Evolutionary conservation across 352 stramenopile species (phyloP).

Genomic region (Pythium apleroticum): DNA sequence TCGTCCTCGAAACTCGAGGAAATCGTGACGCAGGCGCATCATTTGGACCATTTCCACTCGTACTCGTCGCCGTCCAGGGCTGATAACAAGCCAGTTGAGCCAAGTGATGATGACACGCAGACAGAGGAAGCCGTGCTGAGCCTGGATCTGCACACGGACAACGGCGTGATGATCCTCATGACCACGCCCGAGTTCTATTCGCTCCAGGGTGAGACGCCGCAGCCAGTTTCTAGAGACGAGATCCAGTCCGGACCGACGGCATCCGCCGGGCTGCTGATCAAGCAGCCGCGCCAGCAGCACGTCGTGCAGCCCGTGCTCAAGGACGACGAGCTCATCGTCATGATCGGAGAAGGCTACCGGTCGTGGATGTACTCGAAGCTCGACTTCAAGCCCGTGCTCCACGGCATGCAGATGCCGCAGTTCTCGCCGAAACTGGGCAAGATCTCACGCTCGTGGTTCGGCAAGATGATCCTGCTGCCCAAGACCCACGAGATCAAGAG

Average conservation of each 20-base stretch:
- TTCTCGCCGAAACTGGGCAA: constrained; percentile 12
- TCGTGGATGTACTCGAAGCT: constrained; percentile 25
- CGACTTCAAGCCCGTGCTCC: constrained; percentile 27
- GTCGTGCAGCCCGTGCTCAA: constrained; percentile 25
- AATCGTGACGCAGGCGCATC: constrained; percentile 20
- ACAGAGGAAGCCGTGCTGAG: constrained; percentile 17
- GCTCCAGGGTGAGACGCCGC: not conserved
- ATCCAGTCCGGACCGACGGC: constrained; percentile 18
- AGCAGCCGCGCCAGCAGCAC: constrained; percentile 18
- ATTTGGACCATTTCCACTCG: constrained; percentile 32
- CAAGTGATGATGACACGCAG: not conserved
- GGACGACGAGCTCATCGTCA: constrained; percentile 30
- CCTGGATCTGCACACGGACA: constrained; percentile 34
- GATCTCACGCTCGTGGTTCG: constrained; percentile 21
- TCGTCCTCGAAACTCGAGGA: constrained; percentile 11
- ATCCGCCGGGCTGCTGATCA: constrained; percentile 25
- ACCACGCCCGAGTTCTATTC: constrained; percentile 28
- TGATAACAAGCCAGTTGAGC: not conserved
- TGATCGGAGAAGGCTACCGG: constrained; percentile 31
- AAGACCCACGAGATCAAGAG: constrained; percentile 23
- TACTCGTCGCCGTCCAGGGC: constrained; percentile 23
- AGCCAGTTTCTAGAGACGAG: constrained; percentile 1
- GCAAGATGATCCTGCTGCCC: constrained; percentile 30
- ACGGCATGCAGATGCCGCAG: constrained; percentile 32
- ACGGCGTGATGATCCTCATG: constrained; percentile 35